Evolutionary conservation across 192 early-diverging fungal species (phyloP), one percentile per base, ranked within the genome.

Genomic region (Coemansia sp.): DNA sequence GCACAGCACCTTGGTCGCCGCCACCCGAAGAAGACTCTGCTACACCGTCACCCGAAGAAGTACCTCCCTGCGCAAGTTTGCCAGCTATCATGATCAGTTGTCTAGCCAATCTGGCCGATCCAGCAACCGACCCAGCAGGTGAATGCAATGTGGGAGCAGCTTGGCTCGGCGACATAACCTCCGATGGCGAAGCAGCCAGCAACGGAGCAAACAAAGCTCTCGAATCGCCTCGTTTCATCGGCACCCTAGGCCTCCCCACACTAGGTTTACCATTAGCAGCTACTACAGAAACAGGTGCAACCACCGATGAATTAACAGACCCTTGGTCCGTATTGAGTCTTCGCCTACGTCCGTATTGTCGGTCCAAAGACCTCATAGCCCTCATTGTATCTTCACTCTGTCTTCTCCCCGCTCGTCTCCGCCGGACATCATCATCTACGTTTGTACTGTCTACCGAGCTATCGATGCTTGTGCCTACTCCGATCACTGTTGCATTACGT

Each of bases 301-400:
- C 34, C n/a, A 39, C 61, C 2, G 54, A n/a, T 32, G 17, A 36
- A 15, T 59, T 43, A 4, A 35, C 37, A 5, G 68, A 61, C 8
- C 39, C 39, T 36, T 64, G 66, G 51, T 83, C 80, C 20, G 68
- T 74, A 68, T 82, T 82, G 28, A 83, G 72, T 18, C 80, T 68
- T 32, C 80, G 80, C 9, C 80, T 75, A 18, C 80, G 71, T 2
- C 80, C 80, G 51, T 83, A 83, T 51, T 83, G 80, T 38, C 80
- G 63, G 51, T 76, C 74, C 39, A 83, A 66, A 58, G 80, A 83
- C 58, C 80, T 71, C 80, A 83, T 77, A 15, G 75, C 73, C 35
- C 75, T 75, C 80, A 83, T 77, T 4, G 72, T 67, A 52, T 83
- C 80, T 36, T 74, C 75, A 66, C 75, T 74, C 69, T 74, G 75